phyloP scores from a whole-genome alignment of 805 yeast genomes.

The Geotrichum ghanense region DNA sequence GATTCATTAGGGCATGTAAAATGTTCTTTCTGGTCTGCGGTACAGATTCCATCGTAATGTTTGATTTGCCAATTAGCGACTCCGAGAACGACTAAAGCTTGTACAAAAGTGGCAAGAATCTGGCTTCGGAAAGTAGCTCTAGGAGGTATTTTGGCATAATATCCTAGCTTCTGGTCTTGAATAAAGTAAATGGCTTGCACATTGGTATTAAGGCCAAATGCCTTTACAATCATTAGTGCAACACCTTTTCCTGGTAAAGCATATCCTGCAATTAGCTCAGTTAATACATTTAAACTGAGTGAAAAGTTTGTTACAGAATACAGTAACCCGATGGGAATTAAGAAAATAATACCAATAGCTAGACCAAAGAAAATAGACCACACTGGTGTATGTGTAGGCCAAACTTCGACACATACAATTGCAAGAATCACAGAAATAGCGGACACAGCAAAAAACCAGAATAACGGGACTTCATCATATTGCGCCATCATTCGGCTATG shows the following conservation, averaged over 20 bases:
- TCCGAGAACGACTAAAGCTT: constrained; percentile 1
- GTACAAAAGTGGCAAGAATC: constrained; percentile 21
- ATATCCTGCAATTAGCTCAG: constrained; percentile 46
- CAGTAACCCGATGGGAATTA: constrained; percentile 41
- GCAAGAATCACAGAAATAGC: constrained; percentile 34
- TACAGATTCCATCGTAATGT: constrained; percentile 24
- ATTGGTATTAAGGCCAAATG: constrained; percentile 47
- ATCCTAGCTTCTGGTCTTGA: constrained; percentile 42
- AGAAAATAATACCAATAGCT: constrained; percentile 38
- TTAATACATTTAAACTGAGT: constrained; percentile 35
- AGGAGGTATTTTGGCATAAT: constrained; percentile 49
- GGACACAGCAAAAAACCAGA: constrained; percentile 38
- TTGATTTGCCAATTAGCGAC: constrained; percentile 9
- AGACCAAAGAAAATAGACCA: constrained; percentile 48
- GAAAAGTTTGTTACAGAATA: constrained; percentile 37
- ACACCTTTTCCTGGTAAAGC: constrained; percentile 45
- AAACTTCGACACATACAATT: constrained; percentile 31
- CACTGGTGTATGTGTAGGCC: constrained; percentile 38
- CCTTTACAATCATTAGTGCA: constrained; percentile 41
- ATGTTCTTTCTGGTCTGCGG: constrained; percentile 25
- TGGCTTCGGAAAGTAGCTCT: constrained; percentile 43
- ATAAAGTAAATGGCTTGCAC: constrained; percentile 52
- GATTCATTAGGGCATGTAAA: constrained; percentile 33
- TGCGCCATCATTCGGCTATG: constrained; percentile 45
- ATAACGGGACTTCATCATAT: constrained; percentile 53